Evolutionary conservation across 164 flowering plant genomes (phyloP).

Genomic region (Pachysandra terminalis): DNA sequence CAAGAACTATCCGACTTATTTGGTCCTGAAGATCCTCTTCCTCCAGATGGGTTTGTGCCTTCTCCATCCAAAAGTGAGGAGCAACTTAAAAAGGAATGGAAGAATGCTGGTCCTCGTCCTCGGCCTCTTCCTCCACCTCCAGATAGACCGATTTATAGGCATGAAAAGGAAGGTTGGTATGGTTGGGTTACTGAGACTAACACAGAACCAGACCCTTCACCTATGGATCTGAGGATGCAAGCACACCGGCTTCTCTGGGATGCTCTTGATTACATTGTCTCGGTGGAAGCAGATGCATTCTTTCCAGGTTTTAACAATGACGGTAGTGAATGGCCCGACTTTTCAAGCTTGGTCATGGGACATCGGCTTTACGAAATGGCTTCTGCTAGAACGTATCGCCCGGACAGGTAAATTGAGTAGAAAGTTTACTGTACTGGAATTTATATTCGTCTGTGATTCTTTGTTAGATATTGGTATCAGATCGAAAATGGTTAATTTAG

Average conservation of each 20-base stretch:
- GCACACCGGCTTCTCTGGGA: slow-evolving; percentile 92
- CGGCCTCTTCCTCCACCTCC: slow-evolving; percentile 99
- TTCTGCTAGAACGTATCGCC: slow-evolving; percentile 83
- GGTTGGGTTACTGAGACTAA: slow-evolving; percentile 86
- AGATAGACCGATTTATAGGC: slow-evolving; percentile 77
- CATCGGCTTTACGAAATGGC: slow-evolving; percentile 79
- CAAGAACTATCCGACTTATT: slow-evolving; percentile 56
- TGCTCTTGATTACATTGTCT: slow-evolving; percentile 93
- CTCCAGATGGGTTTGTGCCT: slow-evolving; percentile 24
- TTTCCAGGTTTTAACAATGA: slow-evolving; percentile 92
- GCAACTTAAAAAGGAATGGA: slow-evolving; percentile 76
- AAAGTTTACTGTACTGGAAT: neutral
- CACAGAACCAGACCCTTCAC: slow-evolving; percentile 83
- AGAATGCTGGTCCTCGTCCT: slow-evolving; percentile 94
- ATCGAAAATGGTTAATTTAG: too few species aligned
- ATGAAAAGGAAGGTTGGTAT: slow-evolving; percentile 99
- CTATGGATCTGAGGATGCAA: slow-evolving; percentile 55
- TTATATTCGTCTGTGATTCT: too few species aligned
- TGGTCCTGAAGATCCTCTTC: slow-evolving; percentile 72
- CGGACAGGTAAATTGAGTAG: slow-evolving; percentile 68
- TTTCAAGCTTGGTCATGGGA: slow-evolving; percentile 94
- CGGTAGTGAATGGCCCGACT: slow-evolving; percentile 89
- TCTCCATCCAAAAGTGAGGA: slow-evolving; percentile 59
- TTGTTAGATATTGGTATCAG: too few species aligned
- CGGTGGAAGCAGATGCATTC: slow-evolving; percentile 93